Base-by-base conservation (phyloP, 768 basidiomycete species). In the Lanmaoa pseudosensibilis region DNA sequence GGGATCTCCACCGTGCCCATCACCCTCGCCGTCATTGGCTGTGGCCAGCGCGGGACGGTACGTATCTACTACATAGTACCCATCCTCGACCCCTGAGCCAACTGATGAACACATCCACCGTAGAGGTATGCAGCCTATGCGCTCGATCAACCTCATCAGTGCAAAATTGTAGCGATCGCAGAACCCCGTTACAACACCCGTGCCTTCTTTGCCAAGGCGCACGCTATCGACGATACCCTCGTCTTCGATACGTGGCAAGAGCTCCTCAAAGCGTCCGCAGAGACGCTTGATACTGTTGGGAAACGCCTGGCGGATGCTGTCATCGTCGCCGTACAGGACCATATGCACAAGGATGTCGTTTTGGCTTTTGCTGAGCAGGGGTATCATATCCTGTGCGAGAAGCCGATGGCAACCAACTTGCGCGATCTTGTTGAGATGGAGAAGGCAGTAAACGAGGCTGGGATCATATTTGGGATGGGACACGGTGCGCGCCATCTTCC, bases 341-440 rank as follows among this genome's bases (percentile, higher is more conserved):
- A 79, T 38, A 80, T 91, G 80, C 93, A 95, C 65, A 75, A 79
- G 25, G 86, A 90, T 56, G 86, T 92, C 8, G 81, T 88, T 0
- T 67, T 82, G 10, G 89, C 86, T 0, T 93, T 92, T 73, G 86
- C 86, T 0, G 79, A 77, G 40, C 90, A 91, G 65, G 90, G 91
- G 1, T 94, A 94, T 66, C 86, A 93, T 63, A 90, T 95, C 54
- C 78, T 95, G 21, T 94, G 93, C 71, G 93, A 95, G 79, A 95
- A 95, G 68, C 93, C 93, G 0, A 91, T 95, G 88, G 90, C 92
- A 1, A 93, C 89, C 5, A 82, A 70, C 51, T 64, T 88, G 37
- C 77, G 80, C 51, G 90, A 90, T 59, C 90, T 92, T 56, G 68
- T 94, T 47, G 78, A 76, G 68, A 94, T 94, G 78, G 85, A 90